Base-by-base conservation (phyloP, 73 alveolate species). In the Paramecium tetraurelia region DNA sequence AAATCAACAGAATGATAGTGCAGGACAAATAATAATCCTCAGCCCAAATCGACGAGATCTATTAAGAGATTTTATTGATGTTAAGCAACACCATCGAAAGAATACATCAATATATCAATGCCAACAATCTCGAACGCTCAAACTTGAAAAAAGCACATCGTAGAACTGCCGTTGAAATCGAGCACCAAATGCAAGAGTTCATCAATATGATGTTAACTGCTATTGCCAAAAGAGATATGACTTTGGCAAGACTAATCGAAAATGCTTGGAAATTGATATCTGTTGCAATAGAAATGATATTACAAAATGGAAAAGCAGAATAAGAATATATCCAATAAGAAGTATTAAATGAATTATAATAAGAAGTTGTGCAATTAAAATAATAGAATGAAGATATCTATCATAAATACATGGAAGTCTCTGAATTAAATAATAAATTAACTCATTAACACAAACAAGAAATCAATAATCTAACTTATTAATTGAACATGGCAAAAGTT, bases 121-220 rank as follows among this genome's bases (percentile, higher is more conserved):
- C 84, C 4, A 63, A 63, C 9, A 63, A 63, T 63, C 46, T 63
- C 41, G 46, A 33, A 31, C 84, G 84, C 12, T 75, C 87, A 14
- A 38, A 38, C 24, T 38, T 75, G n/a, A 75, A 41, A 75, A 75
- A 41, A 20, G 87, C 87, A 35, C 59, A 75, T 35, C n/a, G 24
- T n/a, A 75, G 59, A 75, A 75, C 87, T 38, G 87, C 68, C 9
- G 18, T 75, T n/a, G 87, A 75, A 75, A 75, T 75, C 1, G 59
- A 38, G 18, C 58, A 75, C 16, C 38, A 75, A 33, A 12, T 75
- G 21, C 21, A 75, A 75, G 87, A 75, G 14, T 22, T 75, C 10
- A 41, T 75, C 20, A 35, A 75, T 75, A 35, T 75, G 59, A 35
- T 75, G 31, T 75, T 75, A 75, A 75, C 68, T 75, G 87, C 87